These are phyloP conservation scores for Galerina marginata DNA, from an alignment of 768 basidiomycete genomes.

Conservation along the genomic window DNA sequence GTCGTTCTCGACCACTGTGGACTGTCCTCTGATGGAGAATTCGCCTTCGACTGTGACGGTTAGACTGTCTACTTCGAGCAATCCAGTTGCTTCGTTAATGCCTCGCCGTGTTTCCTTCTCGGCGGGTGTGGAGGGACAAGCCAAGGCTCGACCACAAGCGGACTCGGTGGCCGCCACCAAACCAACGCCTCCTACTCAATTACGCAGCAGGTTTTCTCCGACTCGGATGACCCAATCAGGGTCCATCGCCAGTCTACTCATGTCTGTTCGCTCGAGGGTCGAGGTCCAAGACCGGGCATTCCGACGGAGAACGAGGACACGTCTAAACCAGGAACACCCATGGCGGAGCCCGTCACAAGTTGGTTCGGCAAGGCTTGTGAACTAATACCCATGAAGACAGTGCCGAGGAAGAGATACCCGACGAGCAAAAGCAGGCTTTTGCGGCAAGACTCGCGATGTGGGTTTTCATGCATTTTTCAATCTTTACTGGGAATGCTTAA, in stretches of 20 bases:
- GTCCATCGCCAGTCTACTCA: conserved; percentile 24
- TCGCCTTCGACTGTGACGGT: conserved; percentile 27
- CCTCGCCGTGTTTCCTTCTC: conserved; percentile 28
- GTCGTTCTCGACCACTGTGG: conserved; percentile 27
- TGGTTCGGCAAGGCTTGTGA: conserved; percentile 29
- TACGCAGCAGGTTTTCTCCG: conserved; percentile 16
- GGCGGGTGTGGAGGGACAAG: conserved; percentile 9
- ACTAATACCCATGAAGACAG: conserved; percentile 26
- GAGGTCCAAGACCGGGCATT: conserved; percentile 18
- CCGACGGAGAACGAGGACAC: not conserved
- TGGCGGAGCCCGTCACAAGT: conserved; percentile 21
- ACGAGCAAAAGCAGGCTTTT: conserved; percentile 39
- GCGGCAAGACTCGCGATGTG: conserved; percentile 36
- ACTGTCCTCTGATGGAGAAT: conserved; percentile 23
- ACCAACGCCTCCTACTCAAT: conserved; percentile 15
- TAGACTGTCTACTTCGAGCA: conserved; percentile 20
- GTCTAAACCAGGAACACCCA: conserved; percentile 5
- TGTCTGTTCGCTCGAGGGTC: conserved; percentile 20
- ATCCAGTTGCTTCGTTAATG: conserved; percentile 13
- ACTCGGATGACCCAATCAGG: conserved; percentile 20
- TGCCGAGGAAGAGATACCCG: conserved; percentile 24
- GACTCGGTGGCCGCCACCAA: conserved; percentile 6
- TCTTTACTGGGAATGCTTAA: not conserved
- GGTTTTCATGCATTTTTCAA: conserved; percentile 12
- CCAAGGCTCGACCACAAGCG: conserved; percentile 16